phyloP scores from a whole-genome alignment of 2,329 filamentous ascomycete genomes.

The Ophiocordyceps robertsii region DNA sequence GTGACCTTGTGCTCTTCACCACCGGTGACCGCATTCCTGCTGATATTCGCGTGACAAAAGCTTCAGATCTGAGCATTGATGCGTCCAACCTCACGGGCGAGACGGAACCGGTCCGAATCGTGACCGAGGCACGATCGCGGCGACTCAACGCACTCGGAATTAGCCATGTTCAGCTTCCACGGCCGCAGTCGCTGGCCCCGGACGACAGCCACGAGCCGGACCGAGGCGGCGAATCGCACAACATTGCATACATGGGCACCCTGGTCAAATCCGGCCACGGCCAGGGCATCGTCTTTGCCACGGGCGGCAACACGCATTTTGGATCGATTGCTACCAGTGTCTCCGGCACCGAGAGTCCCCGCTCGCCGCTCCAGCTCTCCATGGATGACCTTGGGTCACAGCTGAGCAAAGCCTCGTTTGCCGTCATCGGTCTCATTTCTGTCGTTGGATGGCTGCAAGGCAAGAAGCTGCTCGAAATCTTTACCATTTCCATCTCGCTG shows the following conservation, averaged over 20 bases:
- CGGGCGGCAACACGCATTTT: conserved; percentile 86
- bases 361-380: conserved; percentile 84
- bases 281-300: conserved; percentile 93
- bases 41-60: conserved; percentile 85
- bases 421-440: conserved; percentile 86
- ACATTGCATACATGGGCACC: conserved; percentile 97
- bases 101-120: conserved; percentile 81
- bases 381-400: conserved; percentile 98
- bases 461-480: conserved; percentile 82
- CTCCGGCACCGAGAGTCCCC: conserved; percentile 86
- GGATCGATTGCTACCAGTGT: conserved; percentile 91
- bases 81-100: conserved; percentile 95
- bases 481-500: conserved; percentile 92
- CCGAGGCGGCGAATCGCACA: conserved; percentile 57
- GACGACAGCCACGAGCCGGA: conserved; percentile 45
- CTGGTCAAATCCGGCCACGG: conserved; percentile 89
- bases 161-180: conserved; percentile 14
- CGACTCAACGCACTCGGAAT: conserved; percentile 13
- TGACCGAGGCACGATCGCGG: conserved; percentile 40
- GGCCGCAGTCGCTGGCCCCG: conserved; percentile 26
- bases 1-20: conserved; percentile 85
- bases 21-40: conserved; percentile 94
- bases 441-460: conserved; percentile 83
- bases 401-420: conserved; percentile 91
- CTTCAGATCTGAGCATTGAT: conserved; percentile 83